Percentiles rank a stretch among this genome's conserved stretches.
phyloP scores from a whole-genome alignment of 2,329 filamentous ascomycete species.

The Talaromyces sp. region DNA sequence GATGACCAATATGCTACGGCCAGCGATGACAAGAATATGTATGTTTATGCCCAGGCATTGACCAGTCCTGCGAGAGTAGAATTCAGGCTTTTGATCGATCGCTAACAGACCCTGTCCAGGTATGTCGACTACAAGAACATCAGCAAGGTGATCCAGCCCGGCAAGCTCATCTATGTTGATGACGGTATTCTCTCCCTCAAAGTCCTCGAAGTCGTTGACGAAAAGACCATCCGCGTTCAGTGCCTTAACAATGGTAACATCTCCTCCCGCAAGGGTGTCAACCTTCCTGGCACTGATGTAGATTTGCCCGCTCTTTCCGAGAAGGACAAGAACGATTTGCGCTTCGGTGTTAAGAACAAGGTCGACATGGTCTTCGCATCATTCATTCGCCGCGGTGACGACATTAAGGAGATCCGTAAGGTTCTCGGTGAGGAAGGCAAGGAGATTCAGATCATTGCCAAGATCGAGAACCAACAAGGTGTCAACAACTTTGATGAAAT shows the following conservation, averaged over 20 bases:
- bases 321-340: constrained; percentile 93
- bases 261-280: constrained; percentile 98
- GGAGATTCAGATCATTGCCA: constrained; percentile 98
- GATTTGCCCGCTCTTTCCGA: constrained; percentile 95
- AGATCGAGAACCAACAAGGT: constrained; percentile 99
- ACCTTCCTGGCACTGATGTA: constrained; percentile 97
- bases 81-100: background rate
- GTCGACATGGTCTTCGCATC: constrained; percentile 99
- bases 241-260: constrained; percentile 98
- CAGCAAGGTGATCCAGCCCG: constrained; percentile 89
- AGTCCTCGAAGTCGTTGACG: constrained; percentile 79
- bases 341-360: constrained; percentile 95
- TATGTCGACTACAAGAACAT: constrained; percentile 99
- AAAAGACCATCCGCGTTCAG: constrained; percentile 78
- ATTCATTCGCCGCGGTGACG: constrained; percentile 90
- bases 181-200: constrained; percentile 97
- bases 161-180: constrained; percentile 95
- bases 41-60: constrained; percentile 33
- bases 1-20: constrained; percentile 84
- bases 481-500: constrained; percentile 99
- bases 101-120: constrained; percentile 44
- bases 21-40: constrained; percentile 92
- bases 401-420: constrained; percentile 87
- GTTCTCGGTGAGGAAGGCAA: constrained; percentile 87
- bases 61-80: too few relatives aligned